A percentile compares a stretch with the other conserved stretches of the same genome.
These are phyloP conservation scores for Sporothrix dimorphospora DNA, from an alignment of 2,329 filamentous ascomycete species.

Conservation along the genomic window DNA sequence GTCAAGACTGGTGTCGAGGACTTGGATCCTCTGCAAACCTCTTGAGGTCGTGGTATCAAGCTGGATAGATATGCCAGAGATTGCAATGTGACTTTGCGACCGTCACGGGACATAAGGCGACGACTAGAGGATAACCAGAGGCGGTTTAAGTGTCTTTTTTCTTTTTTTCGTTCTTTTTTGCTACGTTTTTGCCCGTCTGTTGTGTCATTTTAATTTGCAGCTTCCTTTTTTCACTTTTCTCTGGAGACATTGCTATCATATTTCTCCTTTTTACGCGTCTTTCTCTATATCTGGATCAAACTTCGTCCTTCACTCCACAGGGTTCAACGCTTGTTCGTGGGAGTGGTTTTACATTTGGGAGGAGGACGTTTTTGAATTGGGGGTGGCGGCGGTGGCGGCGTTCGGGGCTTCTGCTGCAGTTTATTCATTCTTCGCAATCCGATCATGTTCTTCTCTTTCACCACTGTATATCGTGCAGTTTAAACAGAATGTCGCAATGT, in stretches of 20 bases:
- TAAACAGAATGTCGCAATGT: too few species aligned
- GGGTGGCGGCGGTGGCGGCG: background rate
- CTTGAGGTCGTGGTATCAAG: background rate
- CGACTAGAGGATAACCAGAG: background rate
- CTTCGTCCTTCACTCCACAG: background rate
- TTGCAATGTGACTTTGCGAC: background rate
- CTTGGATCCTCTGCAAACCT: conserved; percentile 64
- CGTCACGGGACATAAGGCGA: background rate
- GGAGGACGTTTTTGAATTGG: background rate
- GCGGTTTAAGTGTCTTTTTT: background rate
- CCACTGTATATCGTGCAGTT: background rate
- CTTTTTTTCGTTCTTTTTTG: too few species aligned
- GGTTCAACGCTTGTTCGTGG: background rate
- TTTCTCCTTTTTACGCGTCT: background rate
- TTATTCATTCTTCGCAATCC: background rate
- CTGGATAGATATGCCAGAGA: background rate
- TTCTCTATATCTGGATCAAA: background rate
- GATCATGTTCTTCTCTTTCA: background rate
- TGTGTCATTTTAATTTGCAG: background rate
- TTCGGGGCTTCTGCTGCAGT: background rate
- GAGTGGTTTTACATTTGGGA: background rate
- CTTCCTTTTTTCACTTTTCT: background rate
- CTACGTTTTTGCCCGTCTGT: too few species aligned
- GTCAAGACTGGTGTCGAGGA: conserved; percentile 66
- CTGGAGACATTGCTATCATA: background rate